A percentile compares a stretch with the other conserved stretches of the same genome.
Conservation (phyloP, 2,329 filamentous ascomycete genomes). For the Cercospora brassicicola region DNA sequence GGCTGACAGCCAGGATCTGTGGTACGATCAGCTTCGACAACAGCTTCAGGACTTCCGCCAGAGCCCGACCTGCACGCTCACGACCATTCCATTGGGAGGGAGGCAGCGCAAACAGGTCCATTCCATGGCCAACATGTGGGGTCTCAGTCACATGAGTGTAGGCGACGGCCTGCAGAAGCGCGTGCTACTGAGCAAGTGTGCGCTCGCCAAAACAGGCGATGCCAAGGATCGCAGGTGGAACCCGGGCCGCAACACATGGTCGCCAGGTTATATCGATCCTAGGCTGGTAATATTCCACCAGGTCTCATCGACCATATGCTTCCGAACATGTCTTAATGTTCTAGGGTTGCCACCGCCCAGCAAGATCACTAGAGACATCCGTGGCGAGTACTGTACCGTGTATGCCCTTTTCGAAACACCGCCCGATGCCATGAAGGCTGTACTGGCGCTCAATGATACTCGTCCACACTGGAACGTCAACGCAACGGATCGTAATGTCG, state of each 20-base stretch:
- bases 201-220: slow-evolving; percentile 10
- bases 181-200: slow-evolving; percentile 16
- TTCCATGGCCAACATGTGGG: slow-evolving; percentile 20
- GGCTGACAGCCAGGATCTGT: slow-evolving; percentile 16
- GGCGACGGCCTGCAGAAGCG: slow-evolving; percentile 4
- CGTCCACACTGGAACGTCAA: slow-evolving; percentile 16
- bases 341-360: slow-evolving; percentile 10
- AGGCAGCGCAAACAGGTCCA: slow-evolving; percentile 19
- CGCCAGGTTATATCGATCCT: slow-evolving; percentile 12
- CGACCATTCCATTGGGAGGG: slow-evolving; percentile 7
- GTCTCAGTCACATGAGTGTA: slow-evolving; percentile 16
- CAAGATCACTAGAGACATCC: slow-evolving; percentile 13
- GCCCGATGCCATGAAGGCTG: slow-evolving; percentile 1
- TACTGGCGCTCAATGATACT: slow-evolving; percentile 6
- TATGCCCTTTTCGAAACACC: slow-evolving; percentile 15
- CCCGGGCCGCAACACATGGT: slow-evolving; percentile 10
- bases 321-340: slow-evolving; percentile 18
- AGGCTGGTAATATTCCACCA: slow-evolving; percentile 16
- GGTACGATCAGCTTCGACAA: slow-evolving; percentile 13
- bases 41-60: slow-evolving; percentile 15
- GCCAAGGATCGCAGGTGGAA: slow-evolving; percentile 14
- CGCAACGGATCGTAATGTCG: slow-evolving; percentile 10
- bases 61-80: slow-evolving; percentile 9
- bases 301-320: slow-evolving; percentile 12
- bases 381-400: slow-evolving; percentile 14